Base-by-base conservation (phyloP, 192 early-diverging fungal species). In the Chytriomyces confervae region DNA sequence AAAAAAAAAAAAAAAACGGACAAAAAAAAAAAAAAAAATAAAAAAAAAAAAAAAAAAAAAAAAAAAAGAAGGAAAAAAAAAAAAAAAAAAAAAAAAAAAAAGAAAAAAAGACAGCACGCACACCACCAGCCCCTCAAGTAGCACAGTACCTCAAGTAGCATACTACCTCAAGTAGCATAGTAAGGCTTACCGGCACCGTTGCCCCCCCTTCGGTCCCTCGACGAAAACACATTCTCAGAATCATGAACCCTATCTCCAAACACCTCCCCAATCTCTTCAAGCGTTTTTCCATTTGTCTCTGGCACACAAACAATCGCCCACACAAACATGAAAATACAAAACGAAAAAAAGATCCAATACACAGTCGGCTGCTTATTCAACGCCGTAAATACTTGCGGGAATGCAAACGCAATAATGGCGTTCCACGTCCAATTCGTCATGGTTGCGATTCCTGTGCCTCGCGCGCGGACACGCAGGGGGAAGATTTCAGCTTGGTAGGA, bases 201-300 rank as follows among this genome's bases (percentile, higher is more conserved):
- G 2, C 2, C 2, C 0, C 29, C 29, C 29, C 29, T 36, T 36
- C 29, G 29, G 2, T 36, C 29, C 0, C 29, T 0, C 29, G 29
- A 36, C 29, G 29, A 36, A 36, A 36, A 36, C 29, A 36, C 29
- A 36, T 36, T 61, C n/a, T 47, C 69, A 46, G 13, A 16, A 46
- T 61, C 51, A 18, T 6, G 29, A 16, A 18, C 16, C 46, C 2
- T 36, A 2, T 73, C 72, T n/a, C 81, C 83, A 78, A 97, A 97
- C 36, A 97, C 84, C 10, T 88, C 81, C 69, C 95, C 95, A 91
- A 97, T 95, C 61, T 95, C 91, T 80, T 97, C 95, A 57, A 97
- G 85, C 44, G 92, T 88, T 44, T 87, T 86, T 53, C 93, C 92
- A 84, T 92, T 94, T 79, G 95, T 97, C 83, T 96, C 89, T 6